phyloP scores from a whole-genome alignment of 495 filamentous ascomycete species.

The Opeltia flavorubescens region DNA sequence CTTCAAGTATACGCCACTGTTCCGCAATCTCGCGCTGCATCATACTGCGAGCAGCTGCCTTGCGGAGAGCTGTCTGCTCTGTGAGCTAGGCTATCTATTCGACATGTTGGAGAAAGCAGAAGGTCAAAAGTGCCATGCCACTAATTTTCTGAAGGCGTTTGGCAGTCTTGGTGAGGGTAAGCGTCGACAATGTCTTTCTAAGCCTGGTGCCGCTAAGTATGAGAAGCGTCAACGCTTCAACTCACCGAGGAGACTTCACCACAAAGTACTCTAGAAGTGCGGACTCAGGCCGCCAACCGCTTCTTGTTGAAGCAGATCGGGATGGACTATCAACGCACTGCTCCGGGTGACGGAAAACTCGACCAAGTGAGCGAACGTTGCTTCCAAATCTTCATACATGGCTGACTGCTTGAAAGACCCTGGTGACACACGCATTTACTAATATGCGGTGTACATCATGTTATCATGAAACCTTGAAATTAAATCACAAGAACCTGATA shows the following conservation, averaged over 20 bases:
- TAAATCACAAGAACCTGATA: constrained; percentile 56
- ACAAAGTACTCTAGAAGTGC: constrained; percentile 49
- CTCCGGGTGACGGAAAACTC: constrained; percentile 39
- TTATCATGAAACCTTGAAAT: constrained; percentile 56
- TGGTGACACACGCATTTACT: constrained; percentile 39
- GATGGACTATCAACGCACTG: constrained; percentile 50
- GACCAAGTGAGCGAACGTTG: constrained; percentile 30
- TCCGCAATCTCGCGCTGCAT: constrained; percentile 80
- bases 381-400: not conserved
- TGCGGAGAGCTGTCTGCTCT: constrained; percentile 70
- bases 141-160: constrained; percentile 84
- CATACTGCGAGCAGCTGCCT: constrained; percentile 77
- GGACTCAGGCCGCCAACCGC: constrained; percentile 64
- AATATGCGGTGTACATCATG: constrained; percentile 73
- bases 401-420: constrained; percentile 17
- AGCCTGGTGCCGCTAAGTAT: not conserved
- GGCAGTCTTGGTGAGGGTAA: constrained; percentile 57
- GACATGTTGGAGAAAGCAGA: constrained; percentile 96
- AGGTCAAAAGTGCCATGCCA: constrained; percentile 90
- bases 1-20: constrained; percentile 72
- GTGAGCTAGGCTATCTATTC: constrained; percentile 88
- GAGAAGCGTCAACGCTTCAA: constrained; percentile 47
- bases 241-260: constrained; percentile 73
- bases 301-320: constrained; percentile 63
- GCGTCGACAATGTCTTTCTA: not conserved